These are phyloP conservation scores for Lagerstroemia speciosa DNA, from an alignment of 345 rosid genomes.

Conservation along the genomic window DNA sequence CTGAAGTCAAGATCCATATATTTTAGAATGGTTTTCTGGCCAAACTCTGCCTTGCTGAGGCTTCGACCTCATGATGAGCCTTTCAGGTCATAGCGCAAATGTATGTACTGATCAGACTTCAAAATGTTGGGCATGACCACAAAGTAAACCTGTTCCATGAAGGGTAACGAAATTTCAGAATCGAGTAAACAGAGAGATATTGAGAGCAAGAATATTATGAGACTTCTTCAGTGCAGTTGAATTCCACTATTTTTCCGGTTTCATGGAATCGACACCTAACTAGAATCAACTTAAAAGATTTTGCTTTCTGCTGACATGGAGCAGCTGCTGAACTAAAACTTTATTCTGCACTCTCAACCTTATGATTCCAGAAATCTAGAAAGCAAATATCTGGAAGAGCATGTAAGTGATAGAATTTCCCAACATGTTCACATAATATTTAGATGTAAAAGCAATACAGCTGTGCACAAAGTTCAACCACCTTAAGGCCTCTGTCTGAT, in stretches of 20 bases:
- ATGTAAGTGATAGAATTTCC: not conserved
- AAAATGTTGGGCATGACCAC: constrained; percentile 33
- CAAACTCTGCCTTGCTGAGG: constrained; percentile 20
- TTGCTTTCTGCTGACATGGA: not conserved
- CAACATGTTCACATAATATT: not conserved
- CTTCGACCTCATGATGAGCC: constrained; percentile 49
- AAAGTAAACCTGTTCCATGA: constrained; percentile 43
- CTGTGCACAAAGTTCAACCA: constrained; percentile 7
- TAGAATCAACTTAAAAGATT: not conserved
- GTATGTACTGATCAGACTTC: constrained; percentile 25
- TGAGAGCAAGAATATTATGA: not conserved
- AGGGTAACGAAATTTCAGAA: not conserved
- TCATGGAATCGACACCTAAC: not conserved
- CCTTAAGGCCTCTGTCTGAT: constrained; percentile 48
- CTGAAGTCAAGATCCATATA: constrained; percentile 42
- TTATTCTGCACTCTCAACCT: not conserved
- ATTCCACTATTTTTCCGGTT: not conserved
- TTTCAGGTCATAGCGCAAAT: constrained; percentile 43
- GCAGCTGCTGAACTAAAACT: not conserved
- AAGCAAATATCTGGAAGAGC: not conserved
- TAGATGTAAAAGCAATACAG: not conserved
- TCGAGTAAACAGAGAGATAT: not conserved
- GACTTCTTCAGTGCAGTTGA: not conserved
- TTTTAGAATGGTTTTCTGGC: constrained; percentile 35
- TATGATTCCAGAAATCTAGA: not conserved